These are phyloP conservation scores for Nemania serpens DNA, from an alignment of 2,329 filamentous ascomycete species.

Conservation along the genomic window DNA sequence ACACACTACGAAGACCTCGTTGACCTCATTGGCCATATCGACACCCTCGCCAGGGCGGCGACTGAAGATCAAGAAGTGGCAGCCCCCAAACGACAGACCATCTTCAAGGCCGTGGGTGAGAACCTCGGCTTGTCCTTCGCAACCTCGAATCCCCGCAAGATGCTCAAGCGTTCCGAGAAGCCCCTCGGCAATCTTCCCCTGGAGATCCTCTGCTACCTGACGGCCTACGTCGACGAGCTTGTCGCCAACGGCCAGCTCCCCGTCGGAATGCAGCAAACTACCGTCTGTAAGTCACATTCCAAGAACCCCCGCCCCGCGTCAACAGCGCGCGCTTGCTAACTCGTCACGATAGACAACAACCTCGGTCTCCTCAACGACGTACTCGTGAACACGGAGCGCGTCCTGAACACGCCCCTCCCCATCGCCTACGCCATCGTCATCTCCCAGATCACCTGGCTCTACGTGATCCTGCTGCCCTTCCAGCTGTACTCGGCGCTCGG, in stretches of 20 bases:
- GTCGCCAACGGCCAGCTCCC: constrained; percentile 60
- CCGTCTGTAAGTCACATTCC: constrained; percentile 47
- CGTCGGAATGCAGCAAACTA: constrained; percentile 62
- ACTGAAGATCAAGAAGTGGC: constrained; percentile 49
- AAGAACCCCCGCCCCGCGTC: background rate
- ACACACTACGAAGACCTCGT: constrained; percentile 75
- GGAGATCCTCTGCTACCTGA: constrained; percentile 77
- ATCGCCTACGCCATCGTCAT: constrained; percentile 85
- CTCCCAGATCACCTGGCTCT: constrained; percentile 84
- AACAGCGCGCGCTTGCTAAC: constrained; percentile 11
- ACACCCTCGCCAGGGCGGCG: constrained; percentile 71
- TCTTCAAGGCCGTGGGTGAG: constrained; percentile 70
- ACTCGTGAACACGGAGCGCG: constrained; percentile 73
- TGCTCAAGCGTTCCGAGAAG: constrained; percentile 71
- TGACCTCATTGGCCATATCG: constrained; percentile 71
- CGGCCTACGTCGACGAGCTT: constrained; percentile 66
- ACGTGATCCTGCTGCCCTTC: constrained; percentile 80
- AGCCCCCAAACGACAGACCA: constrained; percentile 48
- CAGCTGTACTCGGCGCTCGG: constrained; percentile 68
- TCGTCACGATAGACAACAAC: constrained; percentile 52
- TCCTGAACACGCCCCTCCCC: constrained; percentile 81
- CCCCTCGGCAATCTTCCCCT: constrained; percentile 83
- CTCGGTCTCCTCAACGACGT: constrained; percentile 72
- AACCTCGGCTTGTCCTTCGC: constrained; percentile 79
- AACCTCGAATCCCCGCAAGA: constrained; percentile 76